These are phyloP conservation scores for Globisporangium spinosum DNA, from an alignment of 352 stramenopile genomes.

Conservation along the genomic window DNA sequence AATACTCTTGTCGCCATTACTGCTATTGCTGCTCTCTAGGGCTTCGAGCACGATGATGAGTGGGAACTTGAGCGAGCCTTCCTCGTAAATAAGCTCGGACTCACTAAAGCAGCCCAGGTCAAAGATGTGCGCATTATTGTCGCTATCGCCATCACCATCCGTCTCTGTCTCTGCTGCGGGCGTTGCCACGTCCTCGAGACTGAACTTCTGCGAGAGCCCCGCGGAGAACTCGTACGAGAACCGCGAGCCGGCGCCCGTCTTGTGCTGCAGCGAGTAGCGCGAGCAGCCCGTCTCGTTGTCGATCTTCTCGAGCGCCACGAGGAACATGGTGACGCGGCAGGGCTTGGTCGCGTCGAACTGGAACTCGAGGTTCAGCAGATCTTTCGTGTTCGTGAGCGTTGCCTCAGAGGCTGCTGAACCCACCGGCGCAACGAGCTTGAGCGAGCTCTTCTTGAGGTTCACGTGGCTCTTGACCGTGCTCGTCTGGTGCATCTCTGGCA, in stretches of 20 bases:
- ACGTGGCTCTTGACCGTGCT: slow-evolving; percentile 82
- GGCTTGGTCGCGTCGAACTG: slow-evolving; percentile 76
- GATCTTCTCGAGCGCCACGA: slow-evolving; percentile 64
- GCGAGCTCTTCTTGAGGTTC: slow-evolving; percentile 78
- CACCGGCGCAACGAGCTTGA: slow-evolving; percentile 43
- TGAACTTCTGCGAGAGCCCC: slow-evolving; percentile 55
- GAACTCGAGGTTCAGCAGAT: slow-evolving; percentile 51
- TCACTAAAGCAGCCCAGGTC: slow-evolving; percentile 38
- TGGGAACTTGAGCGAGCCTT: slow-evolving; percentile 43
- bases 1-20: background rate
- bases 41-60: slow-evolving; percentile 73
- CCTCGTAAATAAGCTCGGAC: slow-evolving; percentile 47
- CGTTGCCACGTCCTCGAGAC: slow-evolving; percentile 22
- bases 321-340: slow-evolving; percentile 58
- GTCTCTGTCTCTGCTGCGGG: background rate
- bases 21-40: slow-evolving; percentile 13
- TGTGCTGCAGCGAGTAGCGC: slow-evolving; percentile 48
- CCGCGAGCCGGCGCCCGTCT: slow-evolving; percentile 29
- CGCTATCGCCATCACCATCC: slow-evolving; percentile 15
- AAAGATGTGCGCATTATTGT: slow-evolving; percentile 23
- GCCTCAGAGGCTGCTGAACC: slow-evolving; percentile 1
- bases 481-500: slow-evolving; percentile 83
- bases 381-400: slow-evolving; percentile 20
- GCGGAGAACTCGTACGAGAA: slow-evolving; percentile 41
- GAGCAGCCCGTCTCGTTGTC: slow-evolving; percentile 62